phyloP scores from a whole-genome alignment of 2,329 filamentous ascomycete species.

The Blastomyces parvus region DNA sequence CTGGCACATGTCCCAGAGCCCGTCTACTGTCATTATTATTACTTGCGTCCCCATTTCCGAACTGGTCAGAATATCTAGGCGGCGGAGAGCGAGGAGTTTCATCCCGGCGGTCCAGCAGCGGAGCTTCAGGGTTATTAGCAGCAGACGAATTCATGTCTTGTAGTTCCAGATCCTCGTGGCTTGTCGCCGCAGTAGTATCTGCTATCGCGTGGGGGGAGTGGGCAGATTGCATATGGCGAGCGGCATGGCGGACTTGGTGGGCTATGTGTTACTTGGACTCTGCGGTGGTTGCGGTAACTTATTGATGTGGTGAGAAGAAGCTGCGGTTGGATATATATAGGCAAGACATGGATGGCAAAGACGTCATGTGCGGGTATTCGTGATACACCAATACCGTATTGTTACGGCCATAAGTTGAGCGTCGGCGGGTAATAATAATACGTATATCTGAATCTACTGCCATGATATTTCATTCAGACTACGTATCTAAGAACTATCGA shows the following conservation, averaged over 20 bases:
- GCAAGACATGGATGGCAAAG: not conserved
- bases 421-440: not conserved
- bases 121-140: slow-evolving; percentile 20
- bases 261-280: not conserved
- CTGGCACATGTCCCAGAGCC: not conserved
- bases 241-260: not conserved
- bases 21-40: not conserved
- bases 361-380: not conserved
- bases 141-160: slow-evolving; percentile 19
- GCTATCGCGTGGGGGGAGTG: not conserved
- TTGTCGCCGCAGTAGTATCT: not conserved
- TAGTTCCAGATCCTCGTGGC: slow-evolving; percentile 11
- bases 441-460: too few relatives aligned
- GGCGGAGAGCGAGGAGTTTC: slow-evolving; percentile 11
- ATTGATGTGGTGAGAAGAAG: not conserved
- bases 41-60: not conserved
- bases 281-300: not conserved
- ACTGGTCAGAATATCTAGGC: slow-evolving; percentile 5
- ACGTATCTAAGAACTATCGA: too few relatives aligned
- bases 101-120: slow-evolving; percentile 23
- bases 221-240: not conserved
- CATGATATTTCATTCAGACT: not conserved
- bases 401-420: not conserved
- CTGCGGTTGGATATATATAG: not conserved
- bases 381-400: not conserved